Evolutionary conservation across 306 rosid genomes (phyloP).

Genomic region (Calophaca sinica): DNA sequence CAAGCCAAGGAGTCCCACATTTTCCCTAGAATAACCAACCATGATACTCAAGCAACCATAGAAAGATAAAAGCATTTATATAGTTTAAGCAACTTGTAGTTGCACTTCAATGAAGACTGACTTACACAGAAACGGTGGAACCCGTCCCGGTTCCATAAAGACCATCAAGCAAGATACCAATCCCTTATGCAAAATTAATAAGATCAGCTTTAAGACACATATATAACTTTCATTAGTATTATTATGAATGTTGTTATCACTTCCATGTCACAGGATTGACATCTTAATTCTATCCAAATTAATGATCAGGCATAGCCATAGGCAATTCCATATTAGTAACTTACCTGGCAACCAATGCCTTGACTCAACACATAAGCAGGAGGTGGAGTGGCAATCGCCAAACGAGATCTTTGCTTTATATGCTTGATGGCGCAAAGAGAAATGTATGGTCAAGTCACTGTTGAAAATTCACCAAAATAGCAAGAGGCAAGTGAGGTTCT

Average conservation of each 20-base stretch:
- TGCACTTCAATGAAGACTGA: slow-evolving; percentile 26
- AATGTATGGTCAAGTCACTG: slow-evolving; percentile 27
- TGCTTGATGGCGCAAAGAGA: slow-evolving; percentile 67
- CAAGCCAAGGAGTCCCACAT: slow-evolving; percentile 95
- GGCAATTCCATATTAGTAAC: slow-evolving; percentile 18
- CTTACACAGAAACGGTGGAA: slow-evolving; percentile 97
- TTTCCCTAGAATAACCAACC: slow-evolving; percentile 70
- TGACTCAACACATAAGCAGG: slow-evolving; percentile 97
- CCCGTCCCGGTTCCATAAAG: slow-evolving; percentile 90
- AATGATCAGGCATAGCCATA: neutral
- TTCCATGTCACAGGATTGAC: slow-evolving; percentile 2
- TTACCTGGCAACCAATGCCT: slow-evolving; percentile 99
- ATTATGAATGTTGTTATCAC: neutral
- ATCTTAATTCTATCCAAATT: neutral
- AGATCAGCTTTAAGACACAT: slow-evolving; percentile 31
- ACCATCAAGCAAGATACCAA: slow-evolving; percentile 86
- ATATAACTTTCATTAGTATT: neutral
- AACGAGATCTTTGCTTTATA: slow-evolving; percentile 89
- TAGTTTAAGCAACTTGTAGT: slow-evolving; percentile 10
- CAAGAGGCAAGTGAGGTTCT: neutral
- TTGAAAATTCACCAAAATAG: slow-evolving; percentile 20
- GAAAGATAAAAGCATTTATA: slow-evolving; percentile 8
- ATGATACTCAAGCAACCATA: slow-evolving; percentile 37
- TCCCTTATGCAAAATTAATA: slow-evolving; percentile 64
- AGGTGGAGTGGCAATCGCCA: slow-evolving; percentile 98